A percentile compares a stretch with the other conserved stretches of the same genome.
phyloP scores from a whole-genome alignment of 129 eudicot species.

The Flaveria robusta region DNA sequence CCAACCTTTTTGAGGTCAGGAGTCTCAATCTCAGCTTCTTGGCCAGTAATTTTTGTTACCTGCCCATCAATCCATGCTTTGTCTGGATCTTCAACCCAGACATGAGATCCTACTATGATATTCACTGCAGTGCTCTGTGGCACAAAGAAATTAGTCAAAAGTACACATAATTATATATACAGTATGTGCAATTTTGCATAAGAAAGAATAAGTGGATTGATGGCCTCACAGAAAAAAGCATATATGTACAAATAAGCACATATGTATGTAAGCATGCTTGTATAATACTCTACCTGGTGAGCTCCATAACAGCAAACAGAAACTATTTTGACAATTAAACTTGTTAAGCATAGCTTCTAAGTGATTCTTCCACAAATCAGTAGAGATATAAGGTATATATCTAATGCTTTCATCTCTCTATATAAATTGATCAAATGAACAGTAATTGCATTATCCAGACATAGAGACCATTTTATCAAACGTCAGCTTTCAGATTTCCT shows the following conservation, averaged over 20 bases:
- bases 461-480: background rate
- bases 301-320: slow-evolving; percentile 15
- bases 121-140: slow-evolving; percentile 46
- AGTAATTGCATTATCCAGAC: background rate
- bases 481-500: too few relatives aligned
- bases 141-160: slow-evolving; percentile 10
- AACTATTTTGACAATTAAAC: slow-evolving; percentile 2
- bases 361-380: background rate
- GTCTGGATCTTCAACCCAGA: slow-evolving; percentile 54
- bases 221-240: too few relatives aligned
- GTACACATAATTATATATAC: background rate
- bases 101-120: slow-evolving; percentile 51
- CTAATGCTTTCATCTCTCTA: background rate
- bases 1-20: slow-evolving; percentile 44
- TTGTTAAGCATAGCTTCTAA: background rate
- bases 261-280: background rate
- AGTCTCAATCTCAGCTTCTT: slow-evolving; percentile 50
- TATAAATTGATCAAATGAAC: background rate
- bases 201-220: background rate
- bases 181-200: background rate
- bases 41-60: slow-evolving; percentile 48
- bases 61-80: slow-evolving; percentile 55
- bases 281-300: background rate
- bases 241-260: background rate
- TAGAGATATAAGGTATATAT: background rate